Base-by-base conservation (phyloP, 2,329 filamentous ascomycete genomes). In the Fusarium sp. region DNA sequence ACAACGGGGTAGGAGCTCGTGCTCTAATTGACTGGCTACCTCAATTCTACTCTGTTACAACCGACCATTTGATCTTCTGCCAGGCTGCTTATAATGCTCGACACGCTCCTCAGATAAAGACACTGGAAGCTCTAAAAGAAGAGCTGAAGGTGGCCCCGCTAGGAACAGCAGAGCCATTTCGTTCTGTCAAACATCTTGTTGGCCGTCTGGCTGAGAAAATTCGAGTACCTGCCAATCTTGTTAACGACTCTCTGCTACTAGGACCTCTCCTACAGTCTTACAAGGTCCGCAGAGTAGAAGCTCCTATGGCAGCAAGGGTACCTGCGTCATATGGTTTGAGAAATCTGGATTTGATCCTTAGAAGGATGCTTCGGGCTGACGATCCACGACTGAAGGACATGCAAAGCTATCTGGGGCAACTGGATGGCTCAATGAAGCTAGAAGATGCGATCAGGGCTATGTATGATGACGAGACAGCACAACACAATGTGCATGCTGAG, bases 191-290 rank as follows among this genome's bases (percentile, higher is more conserved):
- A 9, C 85, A 87, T 69, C 76, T 78, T 34, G 72, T 87, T 10
- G 83, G 85, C 4, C 78, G 84, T 2, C 70, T 87, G 3, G 81
- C 81, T 20, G 74, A 82, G 24, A 81, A 82, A 54, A 73, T 83
- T 6, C 78, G 82, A 12, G 80, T 81, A 2, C 75, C 79, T 1
- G 76, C 78, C 6, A 68, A 80, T 9, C 75, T 87, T 1, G 51
- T 85, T 2, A 65, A 76, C 9, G 77, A 81, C 53, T 73, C 77
- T 44, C 6, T 29, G 10, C 62, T 65, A 16, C 40, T 85, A 13
- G 63, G 64, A 6, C 60, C 76, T 3, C 41, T 84, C 1, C 70
- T 85, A 2, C 70, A 77, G 22, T 59, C 67, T 12, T 79, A 71
- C 54, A 40, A 71, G 6, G 74, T 82, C 32, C 57, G 61, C 6